Evolutionary conservation across 2,329 filamentous ascomycete species (phyloP).

Genomic region (Lecanicillium sp.): DNA sequence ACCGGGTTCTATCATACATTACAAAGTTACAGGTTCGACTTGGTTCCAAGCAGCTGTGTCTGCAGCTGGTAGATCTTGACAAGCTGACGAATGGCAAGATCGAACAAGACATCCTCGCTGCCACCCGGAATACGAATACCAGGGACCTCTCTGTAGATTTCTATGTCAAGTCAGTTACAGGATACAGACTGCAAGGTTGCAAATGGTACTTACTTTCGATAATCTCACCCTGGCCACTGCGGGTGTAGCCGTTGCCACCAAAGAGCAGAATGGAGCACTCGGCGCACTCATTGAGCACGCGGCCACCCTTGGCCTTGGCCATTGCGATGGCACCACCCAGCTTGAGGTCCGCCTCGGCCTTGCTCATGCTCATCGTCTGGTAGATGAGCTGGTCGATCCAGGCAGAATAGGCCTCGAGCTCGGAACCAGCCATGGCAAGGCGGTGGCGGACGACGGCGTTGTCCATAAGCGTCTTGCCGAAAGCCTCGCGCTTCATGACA

Average conservation of each 20-base stretch:
- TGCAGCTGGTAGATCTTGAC: constrained; percentile 18
- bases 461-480: constrained; percentile 52
- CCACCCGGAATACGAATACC: constrained; percentile 21
- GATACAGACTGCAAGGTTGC: no score
- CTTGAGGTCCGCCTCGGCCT: constrained; percentile 54
- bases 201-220: constrained; percentile 64
- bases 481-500: constrained; percentile 31
- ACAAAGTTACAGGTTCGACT: constrained; percentile 8
- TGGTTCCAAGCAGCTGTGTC: constrained; percentile 6
- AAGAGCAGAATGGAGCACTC: constrained; percentile 64
- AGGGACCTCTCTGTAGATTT: constrained; percentile 26
- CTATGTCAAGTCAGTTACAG: no score
- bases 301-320: constrained; percentile 65
- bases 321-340: constrained; percentile 67
- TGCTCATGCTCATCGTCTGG: constrained; percentile 55
- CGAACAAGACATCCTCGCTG: constrained; percentile 22
- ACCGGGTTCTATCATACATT: neutral
- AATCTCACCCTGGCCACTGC: constrained; percentile 63
- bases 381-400: constrained; percentile 68
- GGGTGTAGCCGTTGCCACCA: constrained; percentile 68
- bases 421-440: constrained; percentile 60
- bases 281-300: constrained; percentile 66
- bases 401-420: constrained; percentile 62
- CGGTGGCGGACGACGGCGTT: constrained; percentile 67
- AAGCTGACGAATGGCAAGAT: constrained; percentile 20